These are phyloP conservation scores for Actinomortierella ambigua DNA, from an alignment of 371 early-diverging fungal genomes.

Conservation along the genomic window DNA sequence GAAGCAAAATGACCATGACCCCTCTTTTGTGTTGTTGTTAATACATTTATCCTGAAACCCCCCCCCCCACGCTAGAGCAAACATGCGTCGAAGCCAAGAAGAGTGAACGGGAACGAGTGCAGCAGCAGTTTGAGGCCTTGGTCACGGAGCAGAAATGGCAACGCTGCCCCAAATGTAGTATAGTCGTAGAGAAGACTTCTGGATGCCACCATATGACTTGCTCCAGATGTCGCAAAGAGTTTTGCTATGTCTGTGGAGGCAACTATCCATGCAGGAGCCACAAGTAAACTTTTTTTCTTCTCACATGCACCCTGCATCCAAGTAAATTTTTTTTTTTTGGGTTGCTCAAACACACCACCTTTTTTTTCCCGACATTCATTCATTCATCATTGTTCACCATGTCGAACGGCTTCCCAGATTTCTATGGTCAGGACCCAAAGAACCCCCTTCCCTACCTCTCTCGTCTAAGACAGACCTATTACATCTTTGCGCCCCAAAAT, in stretches of 20 bases:
- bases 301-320: background rate
- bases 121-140: constrained; percentile 7
- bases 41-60: background rate
- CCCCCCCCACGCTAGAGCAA: constrained; percentile 3
- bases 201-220: constrained; percentile 35
- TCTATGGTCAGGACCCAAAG: background rate
- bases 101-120: background rate
- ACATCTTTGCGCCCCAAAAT: too few species aligned
- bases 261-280: constrained; percentile 7
- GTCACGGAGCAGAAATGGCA: constrained; percentile 11
- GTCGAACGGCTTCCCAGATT: too few species aligned
- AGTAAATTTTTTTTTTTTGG: constrained; percentile 13
- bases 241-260: constrained; percentile 13
- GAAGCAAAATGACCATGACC: too few species aligned
- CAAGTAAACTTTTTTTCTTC: background rate
- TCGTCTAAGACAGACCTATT: too few species aligned
- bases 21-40: too few species aligned
- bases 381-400: too few species aligned
- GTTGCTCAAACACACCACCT: background rate
- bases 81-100: constrained; percentile 8
- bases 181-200: constrained; percentile 12
- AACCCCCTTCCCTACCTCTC: background rate
- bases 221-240: constrained; percentile 11
- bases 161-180: constrained; percentile 15
- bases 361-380: too few species aligned